phyloP scores from a whole-genome alignment of 2,329 filamentous ascomycete genomes.

The Albifimbria verrucaria region DNA sequence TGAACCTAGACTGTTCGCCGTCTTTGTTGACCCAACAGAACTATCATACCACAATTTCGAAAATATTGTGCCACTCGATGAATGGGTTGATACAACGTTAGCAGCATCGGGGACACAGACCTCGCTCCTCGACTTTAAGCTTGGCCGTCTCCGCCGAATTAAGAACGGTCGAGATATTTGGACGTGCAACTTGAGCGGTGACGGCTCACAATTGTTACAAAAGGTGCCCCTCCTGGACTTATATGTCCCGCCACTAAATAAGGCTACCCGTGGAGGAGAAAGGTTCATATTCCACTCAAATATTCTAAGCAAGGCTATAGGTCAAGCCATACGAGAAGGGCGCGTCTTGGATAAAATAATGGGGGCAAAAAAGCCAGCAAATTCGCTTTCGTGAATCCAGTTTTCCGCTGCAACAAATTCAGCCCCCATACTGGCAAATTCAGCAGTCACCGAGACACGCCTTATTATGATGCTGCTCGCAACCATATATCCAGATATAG shows the following conservation, averaged over 20 bases:
- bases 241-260: conserved; percentile 1
- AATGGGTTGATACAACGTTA: not conserved
- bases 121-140: not conserved
- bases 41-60: conserved; percentile 4
- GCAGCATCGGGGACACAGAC: not conserved
- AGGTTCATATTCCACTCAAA: conserved; percentile 2
- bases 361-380: not conserved
- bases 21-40: conserved; percentile 5
- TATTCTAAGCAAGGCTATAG: not conserved
- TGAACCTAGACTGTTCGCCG: conserved; percentile 9
- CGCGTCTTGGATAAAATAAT: not conserved
- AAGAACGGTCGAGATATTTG: not conserved
- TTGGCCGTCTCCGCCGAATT: not conserved
- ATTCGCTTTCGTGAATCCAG: conserved; percentile 1
- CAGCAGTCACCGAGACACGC: not conserved
- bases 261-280: not conserved
- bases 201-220: not conserved
- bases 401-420: conserved; percentile 3
- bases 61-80: conserved; percentile 1
- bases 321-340: not conserved
- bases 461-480: conserved; percentile 2
- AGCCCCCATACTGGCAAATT: not conserved
- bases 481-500: conserved; percentile 1
- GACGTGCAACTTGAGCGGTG: not conserved
- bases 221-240: not conserved